Evolutionary conservation across 192 early-diverging fungal species (phyloP).

Genomic region (Coemansia sp.): DNA sequence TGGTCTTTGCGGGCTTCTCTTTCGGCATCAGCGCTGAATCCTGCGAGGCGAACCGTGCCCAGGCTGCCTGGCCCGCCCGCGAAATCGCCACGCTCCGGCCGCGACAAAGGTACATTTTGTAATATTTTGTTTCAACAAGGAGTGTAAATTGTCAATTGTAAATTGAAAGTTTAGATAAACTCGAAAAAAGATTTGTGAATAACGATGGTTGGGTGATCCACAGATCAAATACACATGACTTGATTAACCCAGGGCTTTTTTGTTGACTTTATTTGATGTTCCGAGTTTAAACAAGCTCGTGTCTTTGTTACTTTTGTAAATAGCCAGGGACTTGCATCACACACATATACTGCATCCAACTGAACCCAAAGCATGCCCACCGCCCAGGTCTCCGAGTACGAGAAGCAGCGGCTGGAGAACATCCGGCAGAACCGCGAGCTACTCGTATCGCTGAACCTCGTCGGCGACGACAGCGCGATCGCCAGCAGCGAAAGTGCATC

Average conservation of each 20-base stretch:
- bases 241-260: too few species aligned
- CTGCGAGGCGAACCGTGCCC: background rate
- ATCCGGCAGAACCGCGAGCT: constrained; percentile 62
- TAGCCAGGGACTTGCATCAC: background rate
- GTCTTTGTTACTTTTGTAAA: background rate
- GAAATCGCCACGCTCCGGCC: background rate
- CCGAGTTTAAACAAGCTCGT: too few species aligned
- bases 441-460: constrained; percentile 53
- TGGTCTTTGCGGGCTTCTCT: too few species aligned
- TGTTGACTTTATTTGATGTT: background rate
- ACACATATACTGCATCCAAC: too few species aligned
- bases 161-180: too few species aligned
- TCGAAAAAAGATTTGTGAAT: too few species aligned
- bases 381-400: constrained; percentile 43
- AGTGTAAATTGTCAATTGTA: too few species aligned
- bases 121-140: background rate
- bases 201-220: too few species aligned
- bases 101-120: constrained; percentile 1
- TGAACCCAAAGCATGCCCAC: too few species aligned
- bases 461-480: background rate
- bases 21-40: background rate
- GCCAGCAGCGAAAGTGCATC: background rate
- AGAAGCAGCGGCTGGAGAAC: constrained; percentile 57
- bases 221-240: too few species aligned
- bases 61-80: background rate